Conservation (phyloP, 2,329 filamentous ascomycete species). For the Mycocentrospora acerina region DNA sequence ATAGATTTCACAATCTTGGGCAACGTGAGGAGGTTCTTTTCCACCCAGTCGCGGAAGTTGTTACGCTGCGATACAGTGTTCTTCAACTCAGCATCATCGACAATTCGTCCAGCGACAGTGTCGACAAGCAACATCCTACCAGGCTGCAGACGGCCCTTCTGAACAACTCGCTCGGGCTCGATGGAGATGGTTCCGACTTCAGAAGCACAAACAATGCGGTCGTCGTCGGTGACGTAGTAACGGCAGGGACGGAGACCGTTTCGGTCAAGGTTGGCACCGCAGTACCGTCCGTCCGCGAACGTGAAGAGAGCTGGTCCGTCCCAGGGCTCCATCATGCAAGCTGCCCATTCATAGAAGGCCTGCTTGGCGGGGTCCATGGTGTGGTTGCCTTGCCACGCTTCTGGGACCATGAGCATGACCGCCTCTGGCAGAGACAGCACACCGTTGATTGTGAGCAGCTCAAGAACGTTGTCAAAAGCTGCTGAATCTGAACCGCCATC, state of each 20-base stretch:
- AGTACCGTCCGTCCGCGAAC: slow-evolving; percentile 94
- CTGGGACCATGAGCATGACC: slow-evolving; percentile 97
- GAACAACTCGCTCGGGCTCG: slow-evolving; percentile 84
- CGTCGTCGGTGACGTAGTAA: slow-evolving; percentile 96
- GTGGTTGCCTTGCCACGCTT: slow-evolving; percentile 94
- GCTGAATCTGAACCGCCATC: slow-evolving; percentile 96
- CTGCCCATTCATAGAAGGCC: slow-evolving; percentile 98
- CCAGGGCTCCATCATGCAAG: slow-evolving; percentile 99
- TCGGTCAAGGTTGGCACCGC: slow-evolving; percentile 92
- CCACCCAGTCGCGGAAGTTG: slow-evolving; percentile 86
- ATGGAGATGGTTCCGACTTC: slow-evolving; percentile 93
- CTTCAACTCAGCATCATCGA: slow-evolving; percentile 92
- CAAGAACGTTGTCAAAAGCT: slow-evolving; percentile 94
- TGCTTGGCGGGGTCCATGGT: slow-evolving; percentile 93
- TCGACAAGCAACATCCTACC: slow-evolving; percentile 96
- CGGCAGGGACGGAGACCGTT: slow-evolving; percentile 94
- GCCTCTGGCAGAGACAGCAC: slow-evolving; percentile 93
- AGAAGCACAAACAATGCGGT: slow-evolving; percentile 94
- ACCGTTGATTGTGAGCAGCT: slow-evolving; percentile 91
- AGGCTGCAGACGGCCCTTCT: slow-evolving; percentile 91
- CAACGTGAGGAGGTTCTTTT: slow-evolving; percentile 80
- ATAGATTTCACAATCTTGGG: slow-evolving; percentile 70
- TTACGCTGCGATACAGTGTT: slow-evolving; percentile 80
- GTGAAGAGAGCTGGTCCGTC: slow-evolving; percentile 96
- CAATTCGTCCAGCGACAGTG: slow-evolving; percentile 85